phyloP scores from a whole-genome alignment of 73 alveolate species.

The Stentor coeruleus region DNA sequence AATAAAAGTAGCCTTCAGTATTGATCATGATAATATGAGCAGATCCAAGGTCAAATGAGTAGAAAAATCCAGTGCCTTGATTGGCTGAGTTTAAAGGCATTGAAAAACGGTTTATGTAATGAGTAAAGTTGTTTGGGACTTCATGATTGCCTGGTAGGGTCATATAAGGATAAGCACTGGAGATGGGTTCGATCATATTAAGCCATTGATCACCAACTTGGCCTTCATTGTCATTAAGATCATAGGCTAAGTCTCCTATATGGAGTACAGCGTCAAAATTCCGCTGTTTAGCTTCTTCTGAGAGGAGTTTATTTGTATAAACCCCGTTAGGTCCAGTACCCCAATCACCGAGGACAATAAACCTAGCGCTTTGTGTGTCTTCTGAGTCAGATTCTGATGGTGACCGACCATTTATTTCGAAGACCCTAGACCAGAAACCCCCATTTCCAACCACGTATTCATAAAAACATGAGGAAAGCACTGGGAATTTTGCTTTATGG shows the following conservation, averaged over 20 bases:
- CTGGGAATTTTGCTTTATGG: no score
- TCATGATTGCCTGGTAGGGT: constrained; percentile 12
- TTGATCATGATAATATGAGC: not conserved
- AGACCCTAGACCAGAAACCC: not conserved
- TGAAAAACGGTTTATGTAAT: not conserved
- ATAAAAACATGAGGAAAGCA: no score
- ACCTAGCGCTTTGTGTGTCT: not conserved
- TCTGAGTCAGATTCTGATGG: not conserved
- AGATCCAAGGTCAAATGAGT: constrained; percentile 1
- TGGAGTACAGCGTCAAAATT: not conserved
- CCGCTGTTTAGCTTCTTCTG: not conserved
- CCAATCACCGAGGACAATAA: constrained; percentile 7
- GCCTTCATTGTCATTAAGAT: not conserved
- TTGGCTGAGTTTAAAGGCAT: constrained; percentile 6
- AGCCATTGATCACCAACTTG: not conserved
- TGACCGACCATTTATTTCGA: not conserved
- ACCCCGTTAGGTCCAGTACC: constrained; percentile 10
- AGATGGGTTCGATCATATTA: not conserved
- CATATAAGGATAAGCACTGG: constrained; percentile 14
- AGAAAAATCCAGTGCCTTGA: not conserved
- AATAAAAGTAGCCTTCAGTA: not conserved
- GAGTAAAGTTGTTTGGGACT: not conserved
- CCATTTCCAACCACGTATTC: not conserved
- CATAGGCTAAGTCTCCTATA: constrained; percentile 18
- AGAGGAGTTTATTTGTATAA: not conserved